phyloP scores from a whole-genome alignment of 1,139 yeast species.

The Yamadazyma sp. region DNA sequence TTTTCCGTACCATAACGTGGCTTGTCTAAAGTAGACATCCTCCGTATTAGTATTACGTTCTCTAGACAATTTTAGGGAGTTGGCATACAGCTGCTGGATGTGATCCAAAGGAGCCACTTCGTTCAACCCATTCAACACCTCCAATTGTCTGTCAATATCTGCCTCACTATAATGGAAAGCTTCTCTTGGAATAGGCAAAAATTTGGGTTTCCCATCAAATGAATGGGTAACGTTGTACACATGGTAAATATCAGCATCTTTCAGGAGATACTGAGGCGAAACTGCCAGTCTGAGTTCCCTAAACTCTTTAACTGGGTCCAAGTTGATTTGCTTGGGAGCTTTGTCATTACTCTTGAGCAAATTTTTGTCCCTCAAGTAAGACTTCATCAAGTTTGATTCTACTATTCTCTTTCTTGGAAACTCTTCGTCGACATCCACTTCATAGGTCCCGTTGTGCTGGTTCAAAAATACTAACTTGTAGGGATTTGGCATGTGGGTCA shows the following conservation, averaged over 20 bases:
- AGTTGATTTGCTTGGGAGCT: constrained; percentile 13
- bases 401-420: constrained; percentile 20
- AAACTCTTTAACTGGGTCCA: constrained; percentile 21
- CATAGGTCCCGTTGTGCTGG: constrained; percentile 26
- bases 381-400: constrained; percentile 25
- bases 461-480: constrained; percentile 24
- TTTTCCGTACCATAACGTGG: constrained; percentile 14
- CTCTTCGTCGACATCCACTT: constrained; percentile 20
- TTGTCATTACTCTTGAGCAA: constrained; percentile 2
- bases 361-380: constrained; percentile 19
- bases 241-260: constrained; percentile 20
- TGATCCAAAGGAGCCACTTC: constrained; percentile 5
- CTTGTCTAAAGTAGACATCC: constrained; percentile 23
- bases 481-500: constrained; percentile 27
- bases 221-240: constrained; percentile 18
- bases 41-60: constrained; percentile 19
- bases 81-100: constrained; percentile 19
- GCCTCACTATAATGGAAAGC: constrained; percentile 22
- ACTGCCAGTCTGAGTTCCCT: constrained; percentile 13
- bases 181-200: constrained; percentile 14
- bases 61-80: constrained; percentile 21
- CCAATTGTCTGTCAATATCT: constrained; percentile 18
- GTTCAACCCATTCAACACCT: constrained; percentile 11
- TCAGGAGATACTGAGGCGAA: constrained; percentile 10
- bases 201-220: constrained; percentile 9